Base-by-base conservation (phyloP, 2,329 filamentous ascomycete species). In the Phyllosticta paracitricarpa region DNA sequence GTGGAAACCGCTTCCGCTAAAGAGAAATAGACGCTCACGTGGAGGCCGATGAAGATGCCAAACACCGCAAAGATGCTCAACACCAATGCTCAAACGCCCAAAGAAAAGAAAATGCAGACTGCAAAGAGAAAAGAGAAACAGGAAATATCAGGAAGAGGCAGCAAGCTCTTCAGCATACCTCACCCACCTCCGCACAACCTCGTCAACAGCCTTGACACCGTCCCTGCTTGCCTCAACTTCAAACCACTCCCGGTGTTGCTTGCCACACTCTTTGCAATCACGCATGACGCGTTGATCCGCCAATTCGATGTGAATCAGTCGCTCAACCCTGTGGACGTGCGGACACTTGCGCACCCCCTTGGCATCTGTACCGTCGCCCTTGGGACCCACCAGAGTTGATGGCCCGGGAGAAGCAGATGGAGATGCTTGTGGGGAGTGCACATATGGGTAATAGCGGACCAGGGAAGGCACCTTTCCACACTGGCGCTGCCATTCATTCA, bases 191-290 rank as follows among this genome's bases (percentile, higher is more conserved):
- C 86, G 84, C 51, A 96, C 86, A 63, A 91, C 84, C 65, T 89
- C 85, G 74, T 89, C 86, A 9, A 89, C 83, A 26, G 70, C 80
- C 63, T 81, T 83, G 2, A 97, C 81, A 0, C 87, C 89, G 28
- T 86, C 81, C 65, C 86, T 82, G 24, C 79, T 86, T 0, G 89
- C 89, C 64, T 89, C 85, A 1, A 97, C 86, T 75, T 95, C 89
- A 72, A 99, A 99, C 93, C 93, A 99, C 76, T 99, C 94, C 58
- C 87, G 80, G 73, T 99, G 94, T 68, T 91, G 87, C 69, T 86
- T 86, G 1, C 91, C 91, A 70, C 94, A 99, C 1, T 85, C 82
- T 4, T 80, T 79, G 69, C 94, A 99, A 58, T 83, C 82, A 19
- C 72, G 85, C 75, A 80, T 85, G 62, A 76, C 85, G 73, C 73